These are phyloP conservation scores for Trichocladium antarcticum DNA, from an alignment of 495 filamentous ascomycete genomes.

Conservation along the genomic window DNA sequence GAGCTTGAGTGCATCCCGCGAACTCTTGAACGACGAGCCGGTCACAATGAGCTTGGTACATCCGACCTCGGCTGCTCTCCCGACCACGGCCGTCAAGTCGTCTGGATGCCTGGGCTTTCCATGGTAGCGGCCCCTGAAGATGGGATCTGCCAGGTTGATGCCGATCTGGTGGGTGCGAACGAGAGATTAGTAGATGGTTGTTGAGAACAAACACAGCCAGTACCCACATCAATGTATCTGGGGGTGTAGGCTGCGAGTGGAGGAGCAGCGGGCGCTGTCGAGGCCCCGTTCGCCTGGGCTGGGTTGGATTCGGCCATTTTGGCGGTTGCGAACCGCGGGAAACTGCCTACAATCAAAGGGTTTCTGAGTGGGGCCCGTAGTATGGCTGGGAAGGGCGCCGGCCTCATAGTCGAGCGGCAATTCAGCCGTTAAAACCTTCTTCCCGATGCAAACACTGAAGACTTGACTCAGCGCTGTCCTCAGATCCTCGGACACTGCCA, in stretches of 20 bases:
- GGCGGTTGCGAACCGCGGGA: not conserved
- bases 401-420: slow-evolving; percentile 9
- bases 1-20: slow-evolving; percentile 60
- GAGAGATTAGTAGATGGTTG: not conserved
- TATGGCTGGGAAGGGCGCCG: not conserved
- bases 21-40: slow-evolving; percentile 76
- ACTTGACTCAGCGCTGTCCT: slow-evolving; percentile 7
- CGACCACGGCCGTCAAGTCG: slow-evolving; percentile 66
- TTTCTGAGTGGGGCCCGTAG: slow-evolving; percentile 5
- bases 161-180: slow-evolving; percentile 47
- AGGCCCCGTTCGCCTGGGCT: slow-evolving; percentile 4
- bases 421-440: not conserved
- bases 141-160: slow-evolving; percentile 85
- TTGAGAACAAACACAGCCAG: not conserved
- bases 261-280: not conserved
- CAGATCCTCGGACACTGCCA: no score
- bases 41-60: slow-evolving; percentile 88
- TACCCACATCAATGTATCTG: slow-evolving; percentile 52
- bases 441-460: not conserved
- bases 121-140: slow-evolving; percentile 76
- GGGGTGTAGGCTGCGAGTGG: slow-evolving; percentile 27
- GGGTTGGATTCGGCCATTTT: slow-evolving; percentile 16
- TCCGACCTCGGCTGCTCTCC: slow-evolving; percentile 62
- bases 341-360: slow-evolving; percentile 1
- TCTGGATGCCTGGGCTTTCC: slow-evolving; percentile 68